phyloP scores from a whole-genome alignment of 2,329 filamentous ascomycete genomes.

The Stagonosporopsis tanaceti region DNA sequence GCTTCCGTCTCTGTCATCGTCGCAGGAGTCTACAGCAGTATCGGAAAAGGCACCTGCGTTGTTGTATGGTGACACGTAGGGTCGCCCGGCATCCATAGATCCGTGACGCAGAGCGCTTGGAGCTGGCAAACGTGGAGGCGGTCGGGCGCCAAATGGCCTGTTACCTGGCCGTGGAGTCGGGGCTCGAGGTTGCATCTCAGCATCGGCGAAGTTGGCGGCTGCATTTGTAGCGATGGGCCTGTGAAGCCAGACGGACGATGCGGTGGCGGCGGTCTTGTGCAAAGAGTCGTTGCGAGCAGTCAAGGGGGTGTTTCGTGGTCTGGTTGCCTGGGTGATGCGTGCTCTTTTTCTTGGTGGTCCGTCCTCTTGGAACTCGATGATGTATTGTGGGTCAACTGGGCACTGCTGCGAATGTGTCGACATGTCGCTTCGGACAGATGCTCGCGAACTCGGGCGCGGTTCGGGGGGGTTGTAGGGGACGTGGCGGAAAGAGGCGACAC shows the following conservation, averaged over 20 bases:
- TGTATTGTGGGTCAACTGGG: slow-evolving; percentile 30
- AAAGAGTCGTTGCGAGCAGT: slow-evolving; percentile 79
- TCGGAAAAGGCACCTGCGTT: slow-evolving; percentile 50
- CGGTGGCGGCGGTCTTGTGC: slow-evolving; percentile 88
- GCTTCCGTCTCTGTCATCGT: slow-evolving; percentile 57
- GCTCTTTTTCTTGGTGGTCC: slow-evolving; percentile 77
- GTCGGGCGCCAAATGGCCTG: slow-evolving; percentile 44
- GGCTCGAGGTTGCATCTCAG: slow-evolving; percentile 77
- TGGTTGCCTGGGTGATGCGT: slow-evolving; percentile 76
- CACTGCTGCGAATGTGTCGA: slow-evolving; percentile 30
- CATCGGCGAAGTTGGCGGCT: slow-evolving; percentile 60
- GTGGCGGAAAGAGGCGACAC: slow-evolving; percentile 48
- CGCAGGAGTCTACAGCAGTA: slow-evolving; percentile 54
- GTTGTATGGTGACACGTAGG: slow-evolving; percentile 48
- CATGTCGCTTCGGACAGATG: slow-evolving; percentile 47
- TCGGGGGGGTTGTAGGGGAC: slow-evolving; percentile 43
- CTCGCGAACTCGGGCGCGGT: slow-evolving; percentile 50
- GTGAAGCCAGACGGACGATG: slow-evolving; percentile 85
- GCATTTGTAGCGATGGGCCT: slow-evolving; percentile 70
- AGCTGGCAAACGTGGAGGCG: slow-evolving; percentile 41
- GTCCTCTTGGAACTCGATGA: slow-evolving; percentile 54
- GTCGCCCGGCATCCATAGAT: slow-evolving; percentile 59
- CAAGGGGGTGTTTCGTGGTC: slow-evolving; percentile 75
- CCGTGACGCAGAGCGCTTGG: slow-evolving; percentile 67
- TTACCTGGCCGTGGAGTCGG: slow-evolving; percentile 75